phyloP scores from a whole-genome alignment of 1,139 yeast species.

The Wickerhamomyces sp. region DNA sequence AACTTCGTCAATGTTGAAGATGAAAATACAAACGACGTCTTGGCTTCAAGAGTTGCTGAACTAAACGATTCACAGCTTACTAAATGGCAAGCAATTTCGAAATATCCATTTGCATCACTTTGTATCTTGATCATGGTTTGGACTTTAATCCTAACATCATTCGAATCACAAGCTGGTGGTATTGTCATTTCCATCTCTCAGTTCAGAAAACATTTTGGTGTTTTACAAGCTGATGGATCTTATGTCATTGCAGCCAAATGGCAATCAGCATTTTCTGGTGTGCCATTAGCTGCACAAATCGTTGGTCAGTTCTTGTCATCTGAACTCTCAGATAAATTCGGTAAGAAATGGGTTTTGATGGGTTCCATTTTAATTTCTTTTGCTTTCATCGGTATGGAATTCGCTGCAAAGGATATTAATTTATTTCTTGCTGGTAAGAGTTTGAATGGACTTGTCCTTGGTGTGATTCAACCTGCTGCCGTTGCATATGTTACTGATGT shows the following conservation, averaged over 20 bases:
- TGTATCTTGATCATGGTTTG: constrained; percentile 17
- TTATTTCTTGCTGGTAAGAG: constrained; percentile 28
- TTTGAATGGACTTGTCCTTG: constrained; percentile 24
- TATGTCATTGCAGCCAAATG: constrained; percentile 23
- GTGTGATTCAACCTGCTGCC: constrained; percentile 20
- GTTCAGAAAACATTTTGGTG: constrained; percentile 30
- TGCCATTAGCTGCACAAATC: constrained; percentile 27
- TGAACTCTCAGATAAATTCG: constrained; percentile 45
- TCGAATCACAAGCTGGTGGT: constrained; percentile 26
- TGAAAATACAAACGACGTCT: too few relatives aligned
- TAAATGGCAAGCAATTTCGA: constrained; percentile 15
- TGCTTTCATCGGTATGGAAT: constrained; percentile 20
- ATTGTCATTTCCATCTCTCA: constrained; percentile 23
- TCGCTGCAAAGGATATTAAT: constrained; percentile 21
- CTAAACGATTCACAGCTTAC: constrained; percentile 7
- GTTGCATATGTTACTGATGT: constrained; percentile 26
- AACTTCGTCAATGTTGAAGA: too few relatives aligned
- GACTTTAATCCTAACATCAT: constrained; percentile 17
- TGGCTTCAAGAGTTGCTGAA: constrained; percentile 12
- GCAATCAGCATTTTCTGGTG: constrained; percentile 30
- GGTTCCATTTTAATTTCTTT: constrained; percentile 27
- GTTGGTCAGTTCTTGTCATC: constrained; percentile 51
- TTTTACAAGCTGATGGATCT: constrained; percentile 14
- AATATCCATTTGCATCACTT: constrained; percentile 12
- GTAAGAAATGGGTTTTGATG: constrained; percentile 50